Conservation (phyloP, 2,329 filamentous ascomycete species). For the Dothideomycetes sp. region DNA sequence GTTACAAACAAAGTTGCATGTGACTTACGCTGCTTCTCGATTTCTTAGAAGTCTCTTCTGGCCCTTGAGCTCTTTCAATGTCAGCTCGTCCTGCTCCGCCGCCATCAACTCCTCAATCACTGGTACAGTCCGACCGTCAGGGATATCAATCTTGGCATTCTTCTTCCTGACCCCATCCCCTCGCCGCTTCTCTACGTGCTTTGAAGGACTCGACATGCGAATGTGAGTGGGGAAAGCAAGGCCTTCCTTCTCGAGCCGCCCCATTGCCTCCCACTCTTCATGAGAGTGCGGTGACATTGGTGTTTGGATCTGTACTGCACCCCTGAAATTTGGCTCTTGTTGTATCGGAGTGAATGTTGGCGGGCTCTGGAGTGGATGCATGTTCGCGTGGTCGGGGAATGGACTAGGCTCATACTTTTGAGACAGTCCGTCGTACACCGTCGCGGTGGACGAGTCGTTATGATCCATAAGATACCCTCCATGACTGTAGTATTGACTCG, state of each 20-base stretch:
- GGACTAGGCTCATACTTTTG: constrained; percentile 37
- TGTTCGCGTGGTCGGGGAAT: constrained; percentile 30
- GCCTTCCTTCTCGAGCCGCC: constrained; percentile 39
- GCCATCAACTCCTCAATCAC: constrained; percentile 93
- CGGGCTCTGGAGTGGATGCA: constrained; percentile 27
- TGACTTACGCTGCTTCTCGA: constrained; percentile 79
- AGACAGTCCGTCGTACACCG: constrained; percentile 58
- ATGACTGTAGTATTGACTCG: constrained; percentile 3
- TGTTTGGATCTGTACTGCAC: constrained; percentile 39
- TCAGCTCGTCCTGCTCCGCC: constrained; percentile 76
- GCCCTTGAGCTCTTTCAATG: constrained; percentile 97
- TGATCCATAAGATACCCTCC: constrained; percentile 14
- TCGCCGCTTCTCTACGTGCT: constrained; percentile 39
- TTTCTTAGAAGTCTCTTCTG: constrained; percentile 93
- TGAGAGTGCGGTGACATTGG: constrained; percentile 53
- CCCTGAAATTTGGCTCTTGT: constrained; percentile 31
- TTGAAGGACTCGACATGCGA: constrained; percentile 60
- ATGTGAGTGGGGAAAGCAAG: constrained; percentile 42
- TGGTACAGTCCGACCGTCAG: constrained; percentile 79
- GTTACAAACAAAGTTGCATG: constrained; percentile 8
- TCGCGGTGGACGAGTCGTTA: constrained; percentile 65
- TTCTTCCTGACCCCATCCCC: constrained; percentile 95
- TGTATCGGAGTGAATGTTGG: constrained; percentile 25
- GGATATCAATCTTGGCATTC: constrained; percentile 96
- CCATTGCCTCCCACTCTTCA: constrained; percentile 45